Base-by-base conservation (phyloP, 345 rosid species). In the Cardiospermum halicacabum region DNA sequence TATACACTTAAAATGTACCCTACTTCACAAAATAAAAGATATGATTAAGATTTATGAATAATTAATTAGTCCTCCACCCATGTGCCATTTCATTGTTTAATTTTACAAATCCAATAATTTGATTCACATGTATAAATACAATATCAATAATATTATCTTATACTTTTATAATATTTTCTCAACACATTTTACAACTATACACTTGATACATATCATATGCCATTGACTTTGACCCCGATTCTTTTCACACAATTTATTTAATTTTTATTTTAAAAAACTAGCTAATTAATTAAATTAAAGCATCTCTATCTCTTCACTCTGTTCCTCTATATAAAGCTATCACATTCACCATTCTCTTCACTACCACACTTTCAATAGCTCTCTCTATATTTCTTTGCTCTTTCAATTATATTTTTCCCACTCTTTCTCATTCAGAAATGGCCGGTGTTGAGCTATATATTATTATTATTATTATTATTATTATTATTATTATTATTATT, bases 401-500 rank as follows among this genome's bases (percentile, higher is more conserved):
- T 42, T 36, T 31, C 67, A 61, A 32, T n/a, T 63, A 31, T n/a
- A 21, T 48, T 24, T 11, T 21, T 40, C 4, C 19, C 31, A 56
- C 60, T 68, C 58, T 16, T 27, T 65, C 27, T 61, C 59, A 53
- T 16, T 75, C n/a, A 5, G n/a, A 45, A 73, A 89, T 89, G 98
- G 96, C 96, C 77, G 77, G 67, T 57, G 80, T 84, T 68, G 87
- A 89, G 98, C 96, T 89, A 82, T n/a, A 56, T 0, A n/a, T n/a
- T n/a, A n/a, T n/a, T n/a, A n/a, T n/a, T n/a, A n/a, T n/a, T n/a
- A n/a, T n/a, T n/a, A n/a, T n/a, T n/a, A n/a, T n/a, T n/a, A n/a
- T n/a, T n/a, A n/a, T n/a, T n/a, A n/a, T n/a, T n/a, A n/a, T n/a
- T n/a, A n/a, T n/a, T n/a, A n/a, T n/a, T n/a, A n/a, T n/a, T n/a